phyloP scores from a whole-genome alignment of 768 basidiomycete species.

The Lactifluus echinatus region DNA sequence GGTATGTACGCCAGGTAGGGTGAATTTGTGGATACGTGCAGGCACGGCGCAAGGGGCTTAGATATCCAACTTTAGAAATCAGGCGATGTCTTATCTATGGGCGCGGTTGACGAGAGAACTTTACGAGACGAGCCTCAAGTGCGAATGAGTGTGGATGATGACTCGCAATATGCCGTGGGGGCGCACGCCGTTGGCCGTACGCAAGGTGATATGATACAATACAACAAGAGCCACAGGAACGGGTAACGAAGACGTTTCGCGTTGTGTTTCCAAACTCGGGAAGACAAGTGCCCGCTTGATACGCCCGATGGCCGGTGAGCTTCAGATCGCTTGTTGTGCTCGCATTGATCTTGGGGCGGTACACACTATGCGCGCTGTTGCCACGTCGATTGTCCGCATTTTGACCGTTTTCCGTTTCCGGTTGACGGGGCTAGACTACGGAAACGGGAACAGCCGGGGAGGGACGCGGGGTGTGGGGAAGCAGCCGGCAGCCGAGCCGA shows the following conservation, averaged over 20 bases:
- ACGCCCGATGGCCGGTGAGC: background rate
- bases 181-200: background rate
- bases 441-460: constrained; percentile 12
- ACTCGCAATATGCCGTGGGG: background rate
- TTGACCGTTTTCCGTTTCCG: too few species aligned
- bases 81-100: background rate
- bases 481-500: constrained; percentile 7
- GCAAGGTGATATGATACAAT: background rate
- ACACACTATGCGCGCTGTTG: background rate
- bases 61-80: background rate
- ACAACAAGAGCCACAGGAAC: background rate
- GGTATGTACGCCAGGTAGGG: background rate
- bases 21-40: background rate
- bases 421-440: background rate
- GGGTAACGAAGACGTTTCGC: background rate
- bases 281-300: background rate
- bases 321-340: constrained; percentile 4
- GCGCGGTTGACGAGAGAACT: background rate
- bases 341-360: background rate
- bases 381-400: constrained; percentile 12
- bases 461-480: constrained; percentile 19
- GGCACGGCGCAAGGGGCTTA: background rate
- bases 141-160: background rate
- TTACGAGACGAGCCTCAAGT: background rate
- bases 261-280: background rate